phyloP scores from a whole-genome alignment of 2,329 filamentous ascomycete species.

The Cladosporium sp. region DNA sequence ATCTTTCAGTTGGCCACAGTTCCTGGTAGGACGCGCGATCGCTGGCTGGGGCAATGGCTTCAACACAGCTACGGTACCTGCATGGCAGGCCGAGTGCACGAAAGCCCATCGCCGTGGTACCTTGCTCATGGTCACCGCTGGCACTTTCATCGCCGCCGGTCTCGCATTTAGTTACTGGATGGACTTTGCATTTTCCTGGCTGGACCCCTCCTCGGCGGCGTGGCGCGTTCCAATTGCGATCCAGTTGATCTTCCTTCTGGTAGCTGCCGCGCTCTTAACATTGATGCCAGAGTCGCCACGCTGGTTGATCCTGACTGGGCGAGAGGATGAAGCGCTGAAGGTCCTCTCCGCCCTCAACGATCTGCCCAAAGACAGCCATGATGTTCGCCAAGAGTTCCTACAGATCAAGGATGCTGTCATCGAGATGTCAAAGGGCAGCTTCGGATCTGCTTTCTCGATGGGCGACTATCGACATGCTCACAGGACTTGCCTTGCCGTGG shows the following conservation, averaged over 20 bases:
- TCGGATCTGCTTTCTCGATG: constrained; percentile 36
- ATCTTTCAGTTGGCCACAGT: constrained; percentile 47
- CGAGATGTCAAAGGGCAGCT: constrained; percentile 35
- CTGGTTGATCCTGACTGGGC: constrained; percentile 37
- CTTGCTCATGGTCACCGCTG: constrained; percentile 50
- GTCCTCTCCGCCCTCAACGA: constrained; percentile 39
- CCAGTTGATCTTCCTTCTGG: constrained; percentile 32
- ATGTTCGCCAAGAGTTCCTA: constrained; percentile 31
- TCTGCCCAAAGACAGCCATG: constrained; percentile 37
- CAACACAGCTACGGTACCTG: constrained; percentile 45
- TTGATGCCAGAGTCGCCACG: constrained; percentile 37
- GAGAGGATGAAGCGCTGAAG: constrained; percentile 37
- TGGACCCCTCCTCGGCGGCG: constrained; percentile 32
- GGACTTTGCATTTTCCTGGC: constrained; percentile 34
- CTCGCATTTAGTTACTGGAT: constrained; percentile 46
- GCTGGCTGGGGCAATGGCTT: constrained; percentile 50
- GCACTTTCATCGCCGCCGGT: constrained; percentile 48
- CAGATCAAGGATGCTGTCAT: constrained; percentile 41
- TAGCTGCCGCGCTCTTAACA: constrained; percentile 25
- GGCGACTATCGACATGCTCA: constrained; percentile 47
- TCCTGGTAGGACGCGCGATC: constrained; percentile 53
- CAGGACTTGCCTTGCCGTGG: constrained; percentile 44
- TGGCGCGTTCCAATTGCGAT: constrained; percentile 36
- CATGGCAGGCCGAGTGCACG: constrained; percentile 50
- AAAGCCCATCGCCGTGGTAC: constrained; percentile 49